Evolutionary conservation across 768 basidiomycete genomes (phyloP).

Genomic region (Gyrodon lividus): DNA sequence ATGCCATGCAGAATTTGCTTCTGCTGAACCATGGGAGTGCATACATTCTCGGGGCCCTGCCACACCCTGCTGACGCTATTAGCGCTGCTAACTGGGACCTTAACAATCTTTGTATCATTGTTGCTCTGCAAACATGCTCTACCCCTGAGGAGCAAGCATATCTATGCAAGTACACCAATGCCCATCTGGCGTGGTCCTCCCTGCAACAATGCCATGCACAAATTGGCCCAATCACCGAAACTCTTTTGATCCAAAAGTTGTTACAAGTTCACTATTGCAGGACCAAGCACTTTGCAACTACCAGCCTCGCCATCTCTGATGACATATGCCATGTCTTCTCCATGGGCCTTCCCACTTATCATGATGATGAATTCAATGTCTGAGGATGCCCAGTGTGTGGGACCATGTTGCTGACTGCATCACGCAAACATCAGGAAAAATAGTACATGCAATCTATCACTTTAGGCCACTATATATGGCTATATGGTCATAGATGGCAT

Average conservation of each 20-base stretch:
- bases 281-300: neutral
- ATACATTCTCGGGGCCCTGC: neutral
- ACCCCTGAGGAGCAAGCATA: neutral
- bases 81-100: slow-evolving; percentile 1
- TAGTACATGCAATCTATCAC: too few relatives aligned
- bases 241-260: slow-evolving; percentile 16
- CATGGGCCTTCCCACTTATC: slow-evolving; percentile 15
- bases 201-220: slow-evolving; percentile 16
- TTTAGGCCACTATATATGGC: too few relatives aligned
- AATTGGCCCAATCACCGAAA: slow-evolving; percentile 16
- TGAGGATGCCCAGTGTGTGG: slow-evolving; percentile 3
- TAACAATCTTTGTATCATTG: slow-evolving; percentile 6
- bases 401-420: slow-evolving; percentile 8
- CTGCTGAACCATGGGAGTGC: neutral
- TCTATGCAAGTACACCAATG: neutral
- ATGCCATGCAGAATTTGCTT: neutral
- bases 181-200: slow-evolving; percentile 4
- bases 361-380: slow-evolving; percentile 15
- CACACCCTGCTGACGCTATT: neutral
- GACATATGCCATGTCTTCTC: slow-evolving; percentile 16
- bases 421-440: neutral
- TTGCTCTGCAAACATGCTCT: neutral
- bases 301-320: slow-evolving; percentile 3
- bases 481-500: too few relatives aligned
- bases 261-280: slow-evolving; percentile 6